These are phyloP conservation scores for Sapria himalayana DNA, from an alignment of 345 rosid genomes.

Conservation along the genomic window DNA sequence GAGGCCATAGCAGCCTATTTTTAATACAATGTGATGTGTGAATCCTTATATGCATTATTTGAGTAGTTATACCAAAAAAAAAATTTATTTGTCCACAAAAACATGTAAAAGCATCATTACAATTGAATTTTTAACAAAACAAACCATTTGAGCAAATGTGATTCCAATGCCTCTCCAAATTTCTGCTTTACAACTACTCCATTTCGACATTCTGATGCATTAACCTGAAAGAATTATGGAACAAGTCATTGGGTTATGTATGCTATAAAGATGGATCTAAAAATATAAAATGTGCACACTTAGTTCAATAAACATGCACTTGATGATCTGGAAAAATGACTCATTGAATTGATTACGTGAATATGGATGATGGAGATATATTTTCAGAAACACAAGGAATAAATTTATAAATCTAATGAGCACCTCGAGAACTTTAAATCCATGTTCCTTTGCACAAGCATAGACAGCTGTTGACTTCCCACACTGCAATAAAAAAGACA, in stretches of 20 bases:
- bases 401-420: conserved; percentile 6
- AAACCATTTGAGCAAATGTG: conserved; percentile 50
- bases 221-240: conserved; percentile 29
- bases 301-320: too few species aligned
- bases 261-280: too few species aligned
- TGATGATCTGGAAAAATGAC: not conserved
- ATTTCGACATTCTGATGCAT: conserved; percentile 73
- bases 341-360: too few species aligned
- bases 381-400: too few species aligned
- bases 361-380: too few species aligned
- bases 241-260: too few species aligned
- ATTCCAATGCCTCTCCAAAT: conserved; percentile 67
- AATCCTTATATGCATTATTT: too few species aligned
- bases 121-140: conserved; percentile 10
- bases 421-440: conserved; percentile 82
- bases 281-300: too few species aligned
- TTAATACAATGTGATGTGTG: too few species aligned
- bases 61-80: too few species aligned
- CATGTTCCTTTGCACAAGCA: conserved; percentile 89
- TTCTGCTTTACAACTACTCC: conserved; percentile 62
- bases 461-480: conserved; percentile 86
- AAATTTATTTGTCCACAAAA: too few species aligned
- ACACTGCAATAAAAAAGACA: conserved; percentile 32
- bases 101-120: not conserved
- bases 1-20: too few species aligned